Percentiles rank a stretch among this genome's conserved stretches.
Evolutionary conservation across 176 grass and related monocot genomes (phyloP).

Genomic region (Stipa capillata): DNA sequence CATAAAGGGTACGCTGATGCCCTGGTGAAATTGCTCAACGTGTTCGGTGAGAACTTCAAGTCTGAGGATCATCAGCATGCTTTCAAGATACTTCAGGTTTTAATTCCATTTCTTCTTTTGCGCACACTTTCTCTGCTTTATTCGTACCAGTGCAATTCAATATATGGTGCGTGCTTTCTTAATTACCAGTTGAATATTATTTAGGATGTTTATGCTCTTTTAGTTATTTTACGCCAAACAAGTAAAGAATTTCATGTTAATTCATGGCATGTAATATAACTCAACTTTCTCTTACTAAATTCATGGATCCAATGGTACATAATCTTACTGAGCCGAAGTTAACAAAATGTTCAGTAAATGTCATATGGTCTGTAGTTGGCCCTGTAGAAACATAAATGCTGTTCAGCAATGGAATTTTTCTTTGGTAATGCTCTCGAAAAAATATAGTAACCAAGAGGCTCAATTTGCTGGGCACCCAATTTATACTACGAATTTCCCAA

Average conservation of each 20-base stretch:
- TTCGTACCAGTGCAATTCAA: no score
- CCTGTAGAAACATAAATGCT: neutral
- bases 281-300: neutral
- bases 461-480: neutral
- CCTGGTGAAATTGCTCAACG: neutral
- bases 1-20: neutral
- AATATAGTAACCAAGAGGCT: neutral
- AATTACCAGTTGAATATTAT: neutral
- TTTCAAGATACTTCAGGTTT: no score
- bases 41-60: neutral
- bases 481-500: neutral
- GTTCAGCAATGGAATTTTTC: neutral
- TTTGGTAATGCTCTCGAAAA: neutral
- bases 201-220: neutral
- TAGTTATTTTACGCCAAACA: neutral
- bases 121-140: no score
- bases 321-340: neutral
- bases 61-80: neutral
- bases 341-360: neutral
- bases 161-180: no score
- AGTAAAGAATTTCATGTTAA: neutral
- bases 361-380: neutral
- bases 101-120: no score
- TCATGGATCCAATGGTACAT: neutral
- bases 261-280: neutral